A percentile compares a stretch with the other conserved stretches of the same genome.
phyloP scores from a whole-genome alignment of 768 basidiomycete species.

The Leccinum fibrillosum region DNA sequence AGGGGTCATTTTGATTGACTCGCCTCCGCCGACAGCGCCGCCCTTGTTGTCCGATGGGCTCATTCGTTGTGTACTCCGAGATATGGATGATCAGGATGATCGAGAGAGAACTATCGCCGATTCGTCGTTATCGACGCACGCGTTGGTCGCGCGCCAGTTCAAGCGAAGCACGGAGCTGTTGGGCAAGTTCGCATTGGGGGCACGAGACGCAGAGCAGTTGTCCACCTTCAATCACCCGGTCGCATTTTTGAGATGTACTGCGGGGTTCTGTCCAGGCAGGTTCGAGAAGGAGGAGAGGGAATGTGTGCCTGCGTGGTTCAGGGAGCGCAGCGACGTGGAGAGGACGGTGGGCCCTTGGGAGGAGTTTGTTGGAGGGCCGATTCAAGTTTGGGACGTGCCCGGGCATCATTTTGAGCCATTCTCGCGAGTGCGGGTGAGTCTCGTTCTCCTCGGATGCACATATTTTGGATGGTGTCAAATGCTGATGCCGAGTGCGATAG shows the following conservation, averaged over 20 bases:
- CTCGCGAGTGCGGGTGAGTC: conserved; percentile 45
- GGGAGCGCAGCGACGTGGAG: conserved; percentile 38
- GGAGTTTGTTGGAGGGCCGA: conserved; percentile 29
- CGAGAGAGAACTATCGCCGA: conserved; percentile 9
- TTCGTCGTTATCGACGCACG: conserved; percentile 34
- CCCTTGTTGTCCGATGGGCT: conserved; percentile 50
- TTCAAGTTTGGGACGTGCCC: conserved; percentile 54
- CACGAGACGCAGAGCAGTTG: conserved; percentile 10
- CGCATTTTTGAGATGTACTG: conserved; percentile 51
- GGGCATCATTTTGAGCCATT: conserved; percentile 69
- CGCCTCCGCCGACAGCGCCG: conserved; percentile 54
- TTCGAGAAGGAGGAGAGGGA: conserved; percentile 16
- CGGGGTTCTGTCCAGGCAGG: conserved; percentile 38
- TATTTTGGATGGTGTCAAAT: background rate
- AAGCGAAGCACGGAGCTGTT: conserved; percentile 46
- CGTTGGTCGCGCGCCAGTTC: conserved; percentile 50
- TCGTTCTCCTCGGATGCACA: background rate
- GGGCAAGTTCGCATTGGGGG: conserved; percentile 32
- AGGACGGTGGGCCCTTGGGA: conserved; percentile 47
- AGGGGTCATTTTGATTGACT: conserved; percentile 66
- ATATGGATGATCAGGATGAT: conserved; percentile 20
- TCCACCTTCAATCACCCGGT: conserved; percentile 19
- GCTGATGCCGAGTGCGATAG: conserved; percentile 7
- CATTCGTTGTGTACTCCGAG: conserved; percentile 44
- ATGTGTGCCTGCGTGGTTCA: conserved; percentile 50